Percentiles rank a stretch among this genome's conserved stretches.
phyloP scores from a whole-genome alignment of 192 early-diverging fungal species.

The Backusella australiensis region DNA sequence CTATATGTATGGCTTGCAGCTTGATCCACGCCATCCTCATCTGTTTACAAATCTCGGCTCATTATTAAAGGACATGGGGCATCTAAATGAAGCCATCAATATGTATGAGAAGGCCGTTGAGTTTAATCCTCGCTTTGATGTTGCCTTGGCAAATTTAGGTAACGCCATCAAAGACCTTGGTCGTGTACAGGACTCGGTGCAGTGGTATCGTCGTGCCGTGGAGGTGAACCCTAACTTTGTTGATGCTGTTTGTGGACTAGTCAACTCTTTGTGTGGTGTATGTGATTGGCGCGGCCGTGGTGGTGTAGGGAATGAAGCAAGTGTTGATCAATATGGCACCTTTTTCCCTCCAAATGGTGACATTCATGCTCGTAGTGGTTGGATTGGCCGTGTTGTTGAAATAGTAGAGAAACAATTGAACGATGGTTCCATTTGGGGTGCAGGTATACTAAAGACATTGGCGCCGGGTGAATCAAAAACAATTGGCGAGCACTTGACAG shows the following conservation, averaged over 20 bases:
- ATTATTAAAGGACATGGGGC: constrained; percentile 86
- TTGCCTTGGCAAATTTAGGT: constrained; percentile 89
- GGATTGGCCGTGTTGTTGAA: constrained; percentile 73
- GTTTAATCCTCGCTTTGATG: constrained; percentile 83
- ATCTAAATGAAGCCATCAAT: constrained; percentile 75
- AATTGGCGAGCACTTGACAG: constrained; percentile 9
- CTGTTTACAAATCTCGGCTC: constrained; percentile 94
- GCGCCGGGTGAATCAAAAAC: not conserved
- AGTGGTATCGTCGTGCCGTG: constrained; percentile 82
- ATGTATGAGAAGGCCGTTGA: constrained; percentile 92
- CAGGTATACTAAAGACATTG: constrained; percentile 45
- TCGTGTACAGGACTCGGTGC: constrained; percentile 83
- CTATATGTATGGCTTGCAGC: constrained; percentile 81
- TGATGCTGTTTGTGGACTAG: constrained; percentile 89
- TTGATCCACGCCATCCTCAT: constrained; percentile 84
- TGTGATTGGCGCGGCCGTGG: constrained; percentile 89
- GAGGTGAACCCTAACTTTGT: constrained; percentile 87
- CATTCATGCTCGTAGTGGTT: constrained; percentile 42
- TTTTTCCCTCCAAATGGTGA: constrained; percentile 24
- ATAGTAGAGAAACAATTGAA: constrained; percentile 79
- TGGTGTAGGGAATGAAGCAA: constrained; percentile 48
- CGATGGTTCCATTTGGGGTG: constrained; percentile 59
- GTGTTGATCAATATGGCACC: constrained; percentile 35
- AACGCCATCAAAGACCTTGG: constrained; percentile 94
- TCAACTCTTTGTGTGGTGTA: constrained; percentile 83